Percentiles rank a stretch among this genome's conserved stretches.
phyloP scores from a whole-genome alignment of 257 asterid species.

The Fraxinus pennsylvanica region DNA sequence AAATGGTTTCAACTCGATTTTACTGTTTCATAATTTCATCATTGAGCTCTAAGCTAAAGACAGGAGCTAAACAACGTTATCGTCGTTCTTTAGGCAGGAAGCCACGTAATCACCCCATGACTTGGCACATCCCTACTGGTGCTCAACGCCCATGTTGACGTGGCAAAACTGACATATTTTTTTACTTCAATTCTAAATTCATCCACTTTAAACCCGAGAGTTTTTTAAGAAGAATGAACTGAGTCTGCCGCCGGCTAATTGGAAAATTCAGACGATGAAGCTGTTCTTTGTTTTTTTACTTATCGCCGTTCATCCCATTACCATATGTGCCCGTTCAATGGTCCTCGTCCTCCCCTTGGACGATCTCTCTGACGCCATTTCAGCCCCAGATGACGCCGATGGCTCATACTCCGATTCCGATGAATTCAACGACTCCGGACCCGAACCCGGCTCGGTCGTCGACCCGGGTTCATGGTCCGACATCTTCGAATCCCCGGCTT shows the following conservation, averaged over 20 bases:
- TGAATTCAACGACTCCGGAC: constrained; percentile 68
- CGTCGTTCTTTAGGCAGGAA: no score
- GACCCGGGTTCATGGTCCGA: constrained; percentile 99
- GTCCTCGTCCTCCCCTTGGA: constrained; percentile 77
- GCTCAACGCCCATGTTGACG: constrained; percentile 28
- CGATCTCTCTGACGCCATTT: constrained; percentile 64
- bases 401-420: constrained; percentile 62
- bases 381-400: constrained; percentile 39
- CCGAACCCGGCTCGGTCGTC: constrained; percentile 67
- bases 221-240: not conserved
- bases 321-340: constrained; percentile 64
- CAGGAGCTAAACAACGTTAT: no score
- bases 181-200: not conserved
- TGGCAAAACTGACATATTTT: not conserved
- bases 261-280: constrained; percentile 6
- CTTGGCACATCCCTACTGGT: constrained; percentile 46
- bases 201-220: not conserved
- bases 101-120: constrained; percentile 1
- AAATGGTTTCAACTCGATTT: no score
- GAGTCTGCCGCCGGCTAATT: not conserved
- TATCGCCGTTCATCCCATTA: constrained; percentile 43
- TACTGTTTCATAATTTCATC: no score
- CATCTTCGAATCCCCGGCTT: constrained; percentile 61
- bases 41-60: no score
- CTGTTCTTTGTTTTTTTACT: constrained; percentile 40